Percentiles rank a stretch among this genome's conserved stretches.
Conservation (phyloP, 106 monocot species). For the Allium cepa region DNA sequence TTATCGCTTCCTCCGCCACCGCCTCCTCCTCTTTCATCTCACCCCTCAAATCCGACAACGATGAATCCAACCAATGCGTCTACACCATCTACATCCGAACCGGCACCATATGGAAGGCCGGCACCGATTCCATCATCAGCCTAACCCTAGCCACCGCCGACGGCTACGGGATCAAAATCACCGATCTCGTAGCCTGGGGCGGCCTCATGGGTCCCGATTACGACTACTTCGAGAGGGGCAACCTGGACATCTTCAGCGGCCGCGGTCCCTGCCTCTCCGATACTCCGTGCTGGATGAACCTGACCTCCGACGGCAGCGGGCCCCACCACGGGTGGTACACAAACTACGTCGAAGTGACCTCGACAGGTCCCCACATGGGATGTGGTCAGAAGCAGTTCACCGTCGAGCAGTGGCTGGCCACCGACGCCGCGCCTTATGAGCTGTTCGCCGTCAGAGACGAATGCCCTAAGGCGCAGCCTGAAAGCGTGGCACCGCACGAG, state of each 20-base stretch:
- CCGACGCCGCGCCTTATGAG: slow-evolving; percentile 40
- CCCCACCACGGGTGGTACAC: slow-evolving; percentile 84
- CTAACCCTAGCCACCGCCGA: slow-evolving; percentile 32
- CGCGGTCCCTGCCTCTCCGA: slow-evolving; percentile 53
- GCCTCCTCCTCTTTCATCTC: not conserved
- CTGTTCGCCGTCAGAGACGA: slow-evolving; percentile 39
- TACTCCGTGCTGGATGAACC: slow-evolving; percentile 55
- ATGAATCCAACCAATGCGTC: slow-evolving; percentile 46
- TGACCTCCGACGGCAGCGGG: slow-evolving; percentile 75
- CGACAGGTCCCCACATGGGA: slow-evolving; percentile 48
- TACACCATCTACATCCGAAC: slow-evolving; percentile 81
- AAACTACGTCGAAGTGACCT: slow-evolving; percentile 86
- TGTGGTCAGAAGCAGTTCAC: slow-evolving; percentile 66
- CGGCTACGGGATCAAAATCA: slow-evolving; percentile 40
- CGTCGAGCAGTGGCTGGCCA: slow-evolving; percentile 85
- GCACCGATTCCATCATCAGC: slow-evolving; percentile 67
- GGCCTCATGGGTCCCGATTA: slow-evolving; percentile 65
- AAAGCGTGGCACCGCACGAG: not conserved
- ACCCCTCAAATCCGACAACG: not conserved
- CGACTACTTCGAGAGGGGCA: slow-evolving; percentile 87
- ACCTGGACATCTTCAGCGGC: slow-evolving; percentile 80
- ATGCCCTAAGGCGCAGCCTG: slow-evolving; percentile 11
- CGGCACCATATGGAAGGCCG: slow-evolving; percentile 58
- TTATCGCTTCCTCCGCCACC: slow-evolving; percentile 9
- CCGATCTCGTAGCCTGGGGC: slow-evolving; percentile 57